Percentiles rank a stretch among this genome's conserved stretches.
These are phyloP conservation scores for Tolypocladium tropicale DNA, from an alignment of 2,329 filamentous ascomycete species.

Conservation along the genomic window DNA sequence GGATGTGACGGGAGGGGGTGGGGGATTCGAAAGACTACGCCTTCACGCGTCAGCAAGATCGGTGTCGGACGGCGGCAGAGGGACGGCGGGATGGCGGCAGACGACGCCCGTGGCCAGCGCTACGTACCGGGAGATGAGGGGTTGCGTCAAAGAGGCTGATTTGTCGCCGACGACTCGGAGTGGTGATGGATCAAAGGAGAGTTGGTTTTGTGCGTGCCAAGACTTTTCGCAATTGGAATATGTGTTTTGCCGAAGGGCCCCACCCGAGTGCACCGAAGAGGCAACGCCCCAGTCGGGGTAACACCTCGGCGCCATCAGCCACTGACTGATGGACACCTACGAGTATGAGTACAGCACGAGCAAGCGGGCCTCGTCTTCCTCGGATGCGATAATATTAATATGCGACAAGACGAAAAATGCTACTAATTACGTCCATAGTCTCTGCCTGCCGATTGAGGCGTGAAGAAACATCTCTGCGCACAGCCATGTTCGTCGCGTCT, in stretches of 20 bases:
- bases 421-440: background rate
- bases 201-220: constrained; percentile 36
- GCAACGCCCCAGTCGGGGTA: background rate
- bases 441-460: background rate
- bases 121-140: constrained; percentile 23
- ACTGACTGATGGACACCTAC: background rate
- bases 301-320: background rate
- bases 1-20: constrained; percentile 16
- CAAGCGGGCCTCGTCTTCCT: background rate
- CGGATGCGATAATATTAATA: background rate
- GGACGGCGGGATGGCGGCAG: background rate
- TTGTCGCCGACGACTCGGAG: constrained; percentile 24
- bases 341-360: background rate
- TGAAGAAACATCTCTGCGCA: background rate
- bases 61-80: background rate
- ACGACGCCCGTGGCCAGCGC: background rate
- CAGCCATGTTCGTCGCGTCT: too few species aligned
- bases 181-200: constrained; percentile 25
- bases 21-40: constrained; percentile 1
- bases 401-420: background rate
- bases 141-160: constrained; percentile 21
- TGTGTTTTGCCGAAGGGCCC: constrained; percentile 22
- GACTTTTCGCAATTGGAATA: constrained; percentile 31
- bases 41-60: constrained; percentile 5
- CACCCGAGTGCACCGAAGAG: background rate